Percentiles rank a stretch among this genome's conserved stretches.
Conservation (phyloP, 1,139 yeast genomes). For the Suhomyces taliae region DNA sequence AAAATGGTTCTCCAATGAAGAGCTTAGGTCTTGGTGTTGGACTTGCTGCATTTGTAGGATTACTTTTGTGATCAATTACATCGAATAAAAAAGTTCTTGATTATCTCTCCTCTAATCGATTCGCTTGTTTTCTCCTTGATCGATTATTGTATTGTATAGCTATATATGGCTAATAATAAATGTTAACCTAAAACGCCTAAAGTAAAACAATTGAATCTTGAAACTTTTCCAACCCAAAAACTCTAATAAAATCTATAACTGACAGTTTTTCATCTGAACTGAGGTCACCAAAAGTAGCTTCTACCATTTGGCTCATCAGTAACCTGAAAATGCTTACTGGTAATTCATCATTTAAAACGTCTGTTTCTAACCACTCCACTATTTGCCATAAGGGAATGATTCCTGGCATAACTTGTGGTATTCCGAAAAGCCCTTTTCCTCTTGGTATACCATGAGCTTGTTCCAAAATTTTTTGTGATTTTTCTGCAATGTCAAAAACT, state of each 20-base stretch:
- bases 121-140: background rate
- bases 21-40: conserved; percentile 18
- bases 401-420: conserved; percentile 55
- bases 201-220: conserved; percentile 7
- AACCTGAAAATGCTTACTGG: conserved; percentile 18
- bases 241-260: conserved; percentile 17
- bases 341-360: conserved; percentile 18
- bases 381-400: conserved; percentile 50
- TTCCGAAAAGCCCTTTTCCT: conserved; percentile 4
- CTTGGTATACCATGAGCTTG: conserved; percentile 17
- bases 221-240: conserved; percentile 18
- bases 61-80: conserved; percentile 18
- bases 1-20: conserved; percentile 17
- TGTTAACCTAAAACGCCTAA: background rate
- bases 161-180: conserved; percentile 1
- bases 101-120: background rate
- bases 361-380: conserved; percentile 23
- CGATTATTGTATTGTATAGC: background rate
- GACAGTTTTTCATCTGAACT: conserved; percentile 9
- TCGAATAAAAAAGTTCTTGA: background rate
- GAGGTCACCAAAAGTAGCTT: conserved; percentile 22
- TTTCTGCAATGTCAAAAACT: conserved; percentile 25
- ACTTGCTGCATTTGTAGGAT: conserved; percentile 23
- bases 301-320: conserved; percentile 13
- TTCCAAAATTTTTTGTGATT: conserved; percentile 21